Conservation (phyloP, 2,329 filamentous ascomycete species). For the Pyrenophora seminiperda region DNA sequence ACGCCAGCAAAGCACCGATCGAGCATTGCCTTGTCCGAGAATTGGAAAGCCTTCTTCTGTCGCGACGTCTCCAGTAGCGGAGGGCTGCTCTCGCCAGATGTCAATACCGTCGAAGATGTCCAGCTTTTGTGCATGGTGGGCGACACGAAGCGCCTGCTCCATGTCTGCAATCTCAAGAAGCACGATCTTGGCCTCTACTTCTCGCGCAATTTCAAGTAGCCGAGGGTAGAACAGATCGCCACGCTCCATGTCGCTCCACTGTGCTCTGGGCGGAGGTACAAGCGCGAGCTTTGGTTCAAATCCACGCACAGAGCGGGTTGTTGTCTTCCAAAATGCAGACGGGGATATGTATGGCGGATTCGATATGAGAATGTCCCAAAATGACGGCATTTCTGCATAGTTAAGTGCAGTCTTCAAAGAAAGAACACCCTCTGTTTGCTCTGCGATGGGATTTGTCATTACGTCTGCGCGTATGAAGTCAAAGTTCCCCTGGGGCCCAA, state of each 20-base stretch:
- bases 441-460: conserved; percentile 55
- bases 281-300: conserved; percentile 83
- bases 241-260: conserved; percentile 28
- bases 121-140: conserved; percentile 48
- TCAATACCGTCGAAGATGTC: conserved; percentile 56
- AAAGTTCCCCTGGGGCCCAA: conserved; percentile 38
- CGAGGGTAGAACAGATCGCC: conserved; percentile 70
- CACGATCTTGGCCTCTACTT: conserved; percentile 60
- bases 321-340: conserved; percentile 64
- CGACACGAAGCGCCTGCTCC: conserved; percentile 69
- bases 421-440: conserved; percentile 25
- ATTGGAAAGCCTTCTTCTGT: conserved; percentile 31
- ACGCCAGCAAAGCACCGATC: conserved; percentile 53
- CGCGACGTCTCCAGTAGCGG: not conserved
- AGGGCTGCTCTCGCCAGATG: conserved; percentile 71
- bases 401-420: conserved; percentile 27
- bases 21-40: conserved; percentile 49
- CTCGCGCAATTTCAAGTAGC: conserved; percentile 62
- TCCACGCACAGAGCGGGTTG: conserved; percentile 74
- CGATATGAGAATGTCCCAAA: conserved; percentile 71
- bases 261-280: conserved; percentile 52
- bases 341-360: conserved; percentile 92
- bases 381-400: conserved; percentile 16
- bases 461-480: conserved; percentile 57
- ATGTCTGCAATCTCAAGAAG: conserved; percentile 75